phyloP scores from a whole-genome alignment of 306 rosid genomes.

The Gastrolobium villosum region DNA sequence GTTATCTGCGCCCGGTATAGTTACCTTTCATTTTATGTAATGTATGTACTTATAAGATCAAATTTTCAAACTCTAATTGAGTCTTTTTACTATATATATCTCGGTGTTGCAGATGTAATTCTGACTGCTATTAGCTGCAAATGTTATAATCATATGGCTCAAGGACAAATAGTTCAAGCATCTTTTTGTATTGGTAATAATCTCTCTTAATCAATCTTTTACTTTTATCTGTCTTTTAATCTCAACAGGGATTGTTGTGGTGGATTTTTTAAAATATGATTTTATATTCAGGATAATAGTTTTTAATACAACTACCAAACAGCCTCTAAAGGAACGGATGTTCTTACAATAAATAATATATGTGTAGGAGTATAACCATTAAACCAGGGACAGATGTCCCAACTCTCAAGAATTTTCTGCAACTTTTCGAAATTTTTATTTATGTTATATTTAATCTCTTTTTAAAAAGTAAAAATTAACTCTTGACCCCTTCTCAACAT shows the following conservation, averaged over 20 bases:
- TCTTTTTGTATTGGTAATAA: constrained; percentile 22
- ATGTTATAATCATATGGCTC: neutral
- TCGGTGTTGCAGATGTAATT: constrained; percentile 26
- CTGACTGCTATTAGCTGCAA: neutral
- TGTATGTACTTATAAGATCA: neutral
- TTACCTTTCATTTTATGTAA: neutral
- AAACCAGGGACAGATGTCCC: no score
- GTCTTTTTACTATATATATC: no score
- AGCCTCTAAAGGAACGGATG: neutral
- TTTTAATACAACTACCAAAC: neutral
- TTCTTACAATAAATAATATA: no score
- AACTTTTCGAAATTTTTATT: no score
- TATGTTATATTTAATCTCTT: no score
- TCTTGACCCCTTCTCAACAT: neutral
- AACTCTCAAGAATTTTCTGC: no score
- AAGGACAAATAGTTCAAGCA: constrained; percentile 1
- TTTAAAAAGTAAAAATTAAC: no score
- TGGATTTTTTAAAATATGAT: no score
- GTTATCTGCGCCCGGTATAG: neutral
- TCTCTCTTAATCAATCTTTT: constrained; percentile 1
- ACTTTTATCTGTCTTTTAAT: neutral
- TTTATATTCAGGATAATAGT: no score
- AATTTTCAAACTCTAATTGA: neutral
- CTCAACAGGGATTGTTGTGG: neutral
- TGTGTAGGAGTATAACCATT: no score